Conservation (phyloP, 345 rosid genomes). For the Conringia planisiliqua region DNA sequence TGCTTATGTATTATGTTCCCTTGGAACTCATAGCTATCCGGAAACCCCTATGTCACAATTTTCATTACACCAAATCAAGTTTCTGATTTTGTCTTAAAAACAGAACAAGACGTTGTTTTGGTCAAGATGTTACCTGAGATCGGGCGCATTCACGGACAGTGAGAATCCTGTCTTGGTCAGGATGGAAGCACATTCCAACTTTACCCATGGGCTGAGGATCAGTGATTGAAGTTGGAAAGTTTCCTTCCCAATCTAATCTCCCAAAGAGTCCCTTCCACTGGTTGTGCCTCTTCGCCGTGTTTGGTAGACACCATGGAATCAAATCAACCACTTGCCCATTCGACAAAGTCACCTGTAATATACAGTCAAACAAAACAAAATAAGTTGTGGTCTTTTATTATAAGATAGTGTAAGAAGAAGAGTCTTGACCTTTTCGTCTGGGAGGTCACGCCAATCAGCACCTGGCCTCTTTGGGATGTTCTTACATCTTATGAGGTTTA, state of each 20-base stretch:
- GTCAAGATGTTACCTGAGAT: constrained; percentile 88
- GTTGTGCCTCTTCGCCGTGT: constrained; percentile 72
- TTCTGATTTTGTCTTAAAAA: neutral
- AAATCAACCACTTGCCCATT: constrained; percentile 60
- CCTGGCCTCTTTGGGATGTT: constrained; percentile 81
- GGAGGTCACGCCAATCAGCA: constrained; percentile 92
- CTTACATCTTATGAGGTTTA: constrained; percentile 68
- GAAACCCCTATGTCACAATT: constrained; percentile 71
- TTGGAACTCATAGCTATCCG: constrained; percentile 58
- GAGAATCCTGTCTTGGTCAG: constrained; percentile 80
- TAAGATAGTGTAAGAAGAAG: neutral
- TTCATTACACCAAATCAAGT: neutral
- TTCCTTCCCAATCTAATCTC: constrained; percentile 91
- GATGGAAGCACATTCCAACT: constrained; percentile 96
- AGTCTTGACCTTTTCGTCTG: constrained; percentile 56
- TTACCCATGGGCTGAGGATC: constrained; percentile 95
- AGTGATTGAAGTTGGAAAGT: constrained; percentile 83
- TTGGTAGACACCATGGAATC: constrained; percentile 80
- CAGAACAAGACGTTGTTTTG: neutral
- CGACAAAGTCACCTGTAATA: constrained; percentile 53
- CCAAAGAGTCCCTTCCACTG: constrained; percentile 91
- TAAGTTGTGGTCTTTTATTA: neutral
- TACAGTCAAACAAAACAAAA: neutral
- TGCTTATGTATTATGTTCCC: constrained; percentile 70
- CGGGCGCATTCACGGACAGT: constrained; percentile 90